phyloP scores from a whole-genome alignment of 371 early-diverging fungal genomes.

The Smittium mucronatum region DNA sequence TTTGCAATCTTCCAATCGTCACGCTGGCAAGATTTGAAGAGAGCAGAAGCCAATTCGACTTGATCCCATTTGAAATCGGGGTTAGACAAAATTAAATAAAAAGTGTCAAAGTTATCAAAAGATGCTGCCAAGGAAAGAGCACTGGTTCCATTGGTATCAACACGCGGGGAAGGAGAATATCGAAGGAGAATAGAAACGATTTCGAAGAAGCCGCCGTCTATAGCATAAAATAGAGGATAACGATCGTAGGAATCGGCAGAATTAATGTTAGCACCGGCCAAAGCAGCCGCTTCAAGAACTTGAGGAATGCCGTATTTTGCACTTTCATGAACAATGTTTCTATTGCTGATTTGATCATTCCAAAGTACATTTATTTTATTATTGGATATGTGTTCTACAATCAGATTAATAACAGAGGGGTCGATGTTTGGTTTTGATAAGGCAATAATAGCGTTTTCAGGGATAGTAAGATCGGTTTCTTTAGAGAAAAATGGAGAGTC shows the following conservation, averaged over 20 bases:
- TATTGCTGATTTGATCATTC: constrained; percentile 82
- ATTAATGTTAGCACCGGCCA: constrained; percentile 47
- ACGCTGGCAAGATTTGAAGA: constrained; percentile 58
- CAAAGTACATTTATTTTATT: background rate
- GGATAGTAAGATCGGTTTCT: background rate
- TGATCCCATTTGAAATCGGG: background rate
- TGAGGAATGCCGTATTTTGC: constrained; percentile 43
- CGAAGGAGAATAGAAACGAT: constrained; percentile 53
- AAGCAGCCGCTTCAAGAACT: constrained; percentile 17
- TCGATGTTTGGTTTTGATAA: background rate
- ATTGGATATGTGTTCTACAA: background rate
- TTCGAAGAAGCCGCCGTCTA: constrained; percentile 72
- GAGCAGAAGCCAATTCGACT: background rate
- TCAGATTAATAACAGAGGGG: background rate
- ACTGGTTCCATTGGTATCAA: background rate
- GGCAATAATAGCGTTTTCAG: background rate
- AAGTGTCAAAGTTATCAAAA: background rate
- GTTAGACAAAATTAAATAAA: background rate
- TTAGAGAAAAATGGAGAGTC: background rate
- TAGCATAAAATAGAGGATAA: constrained; percentile 79
- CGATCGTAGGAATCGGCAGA: constrained; percentile 75
- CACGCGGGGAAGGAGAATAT: constrained; percentile 33
- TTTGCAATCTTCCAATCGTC: constrained; percentile 76
- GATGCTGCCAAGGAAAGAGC: background rate
- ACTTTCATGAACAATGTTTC: constrained; percentile 78